A percentile compares a stretch with the other conserved stretches of the same genome.
Conservation (phyloP, 2,329 filamentous ascomycete species). For the Pseudomassariella vexata region DNA sequence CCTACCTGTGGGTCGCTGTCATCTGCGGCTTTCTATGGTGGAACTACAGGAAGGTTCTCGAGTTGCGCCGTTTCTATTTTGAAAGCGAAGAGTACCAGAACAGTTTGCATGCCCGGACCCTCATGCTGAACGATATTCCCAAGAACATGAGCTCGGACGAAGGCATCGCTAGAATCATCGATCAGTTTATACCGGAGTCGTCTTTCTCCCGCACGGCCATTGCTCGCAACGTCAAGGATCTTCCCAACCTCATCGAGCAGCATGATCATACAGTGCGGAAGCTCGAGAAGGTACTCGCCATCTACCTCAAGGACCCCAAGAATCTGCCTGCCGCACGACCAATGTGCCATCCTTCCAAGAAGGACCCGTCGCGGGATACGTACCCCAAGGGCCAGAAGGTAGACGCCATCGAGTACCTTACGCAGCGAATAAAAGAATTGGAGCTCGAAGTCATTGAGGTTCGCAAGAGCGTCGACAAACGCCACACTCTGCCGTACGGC, state of each 20-base stretch:
- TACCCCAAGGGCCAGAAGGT: constrained; percentile 69
- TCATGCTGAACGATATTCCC: constrained; percentile 79
- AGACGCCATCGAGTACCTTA: constrained; percentile 91
- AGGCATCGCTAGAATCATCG: constrained; percentile 78
- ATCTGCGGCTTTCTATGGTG: constrained; percentile 80
- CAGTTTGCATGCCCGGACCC: constrained; percentile 71
- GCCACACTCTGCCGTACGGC: constrained; percentile 84
- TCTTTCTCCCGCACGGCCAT: constrained; percentile 76
- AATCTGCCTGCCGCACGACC: constrained; percentile 73
- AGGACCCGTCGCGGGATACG: constrained; percentile 55
- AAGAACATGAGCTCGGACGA: constrained; percentile 74
- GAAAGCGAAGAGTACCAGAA: constrained; percentile 81
- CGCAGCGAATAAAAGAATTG: constrained; percentile 73
- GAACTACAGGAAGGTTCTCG: constrained; percentile 73
- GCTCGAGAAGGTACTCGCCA: constrained; percentile 78
- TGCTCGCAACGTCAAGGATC: constrained; percentile 84
- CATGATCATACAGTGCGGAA: constrained; percentile 76
- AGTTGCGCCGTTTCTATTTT: constrained; percentile 73
- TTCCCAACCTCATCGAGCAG: constrained; percentile 78
- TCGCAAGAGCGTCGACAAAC: constrained; percentile 74
- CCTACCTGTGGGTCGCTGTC: constrained; percentile 65
- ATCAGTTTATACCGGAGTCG: constrained; percentile 71
- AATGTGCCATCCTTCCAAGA: constrained; percentile 57
- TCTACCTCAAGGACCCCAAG: constrained; percentile 83
- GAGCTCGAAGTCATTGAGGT: constrained; percentile 82